Evolutionary conservation across 148 eudicot genomes (phyloP).

Genomic region (Vaccinium myrtillus): DNA sequence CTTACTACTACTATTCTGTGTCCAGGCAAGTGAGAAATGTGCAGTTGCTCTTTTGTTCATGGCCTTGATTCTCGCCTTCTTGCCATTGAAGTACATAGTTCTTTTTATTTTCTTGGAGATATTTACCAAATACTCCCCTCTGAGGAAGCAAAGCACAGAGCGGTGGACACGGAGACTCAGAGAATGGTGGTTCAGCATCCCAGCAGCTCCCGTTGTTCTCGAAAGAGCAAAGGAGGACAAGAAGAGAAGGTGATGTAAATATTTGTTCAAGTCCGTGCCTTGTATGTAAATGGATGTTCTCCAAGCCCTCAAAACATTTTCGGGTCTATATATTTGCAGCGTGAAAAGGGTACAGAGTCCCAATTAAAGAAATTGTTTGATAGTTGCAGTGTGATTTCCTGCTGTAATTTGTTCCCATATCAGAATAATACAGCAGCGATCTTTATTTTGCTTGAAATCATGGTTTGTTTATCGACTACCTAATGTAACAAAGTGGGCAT

Average conservation of each 20-base stretch:
- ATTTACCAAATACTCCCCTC: slow-evolving; percentile 75
- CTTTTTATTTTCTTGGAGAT: slow-evolving; percentile 50
- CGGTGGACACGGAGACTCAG: slow-evolving; percentile 65
- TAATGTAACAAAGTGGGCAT: neutral
- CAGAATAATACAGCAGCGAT: neutral
- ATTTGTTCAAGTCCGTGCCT: neutral
- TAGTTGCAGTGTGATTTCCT: neutral
- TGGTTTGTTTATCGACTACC: neutral
- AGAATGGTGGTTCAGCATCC: slow-evolving; percentile 99
- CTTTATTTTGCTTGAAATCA: neutral
- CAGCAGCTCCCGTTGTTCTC: slow-evolving; percentile 85
- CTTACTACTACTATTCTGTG: neutral
- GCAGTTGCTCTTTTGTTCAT: slow-evolving; percentile 41
- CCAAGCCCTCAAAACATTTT: neutral
- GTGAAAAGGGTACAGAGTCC: neutral
- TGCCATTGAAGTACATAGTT: slow-evolving; percentile 59
- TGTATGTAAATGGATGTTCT: neutral
- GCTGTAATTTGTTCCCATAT: neutral
- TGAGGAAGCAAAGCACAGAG: slow-evolving; percentile 70
- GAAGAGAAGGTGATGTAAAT: slow-evolving; percentile 49
- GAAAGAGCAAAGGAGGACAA: slow-evolving; percentile 66
- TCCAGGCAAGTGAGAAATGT: slow-evolving; percentile 75
- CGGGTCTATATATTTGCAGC: neutral
- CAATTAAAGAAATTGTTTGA: neutral
- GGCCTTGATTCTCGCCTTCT: slow-evolving; percentile 51